Base-by-base conservation (phyloP, 1,284 basidiomycete genomes). In the Ceraceosorus guamensis region DNA sequence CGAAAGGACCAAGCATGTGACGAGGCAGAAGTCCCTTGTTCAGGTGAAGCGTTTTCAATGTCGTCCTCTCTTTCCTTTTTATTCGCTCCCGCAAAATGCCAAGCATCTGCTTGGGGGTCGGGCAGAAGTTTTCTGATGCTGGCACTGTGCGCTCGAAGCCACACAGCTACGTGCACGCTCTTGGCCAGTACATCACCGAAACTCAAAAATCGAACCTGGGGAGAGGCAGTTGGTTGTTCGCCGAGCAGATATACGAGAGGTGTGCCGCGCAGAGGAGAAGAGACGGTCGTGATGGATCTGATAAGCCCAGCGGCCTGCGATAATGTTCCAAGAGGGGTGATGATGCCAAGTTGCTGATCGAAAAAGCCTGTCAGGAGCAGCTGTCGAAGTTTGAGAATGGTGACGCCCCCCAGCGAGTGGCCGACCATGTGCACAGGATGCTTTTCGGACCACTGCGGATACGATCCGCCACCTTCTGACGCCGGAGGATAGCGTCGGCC, bases 391-490 rank as follows among this genome's bases (percentile, higher is more conserved):
- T 66, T 66, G 2, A 63, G 30, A 10, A 68, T 63, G 3, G 66
- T 68, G 0, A 57, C 59, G 4, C 66, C 66, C 80, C 79, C 82
- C 50, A 83, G 76, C 1, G 82, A 83, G 68, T 83, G 81, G 0
- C 81, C 82, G 0, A 84, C 56, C 57, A 84, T 82, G 68, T 83
- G 82, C 10, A 83, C 67, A 0, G 82, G 82, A 3, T 67, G 68
- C 31, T 6, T 44, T 30, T 43, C 30, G 47, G 7, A 10, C 35
- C 49, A 18, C 13, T 33, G 8, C 13, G 16, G 35, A 34, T 0
- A 46, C 13, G 52, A n/a, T 10, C 18, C 47, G 5, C 33, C 44
- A 24, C 24, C 24, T 24, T 24, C 24, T 24, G 24, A 24, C 14
- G 10, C 10, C 47, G 10, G 13, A 30, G 16, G 10, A 61, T 79